phyloP scores from a whole-genome alignment of 495 filamentous ascomycete species.

The Podospora comata region DNA sequence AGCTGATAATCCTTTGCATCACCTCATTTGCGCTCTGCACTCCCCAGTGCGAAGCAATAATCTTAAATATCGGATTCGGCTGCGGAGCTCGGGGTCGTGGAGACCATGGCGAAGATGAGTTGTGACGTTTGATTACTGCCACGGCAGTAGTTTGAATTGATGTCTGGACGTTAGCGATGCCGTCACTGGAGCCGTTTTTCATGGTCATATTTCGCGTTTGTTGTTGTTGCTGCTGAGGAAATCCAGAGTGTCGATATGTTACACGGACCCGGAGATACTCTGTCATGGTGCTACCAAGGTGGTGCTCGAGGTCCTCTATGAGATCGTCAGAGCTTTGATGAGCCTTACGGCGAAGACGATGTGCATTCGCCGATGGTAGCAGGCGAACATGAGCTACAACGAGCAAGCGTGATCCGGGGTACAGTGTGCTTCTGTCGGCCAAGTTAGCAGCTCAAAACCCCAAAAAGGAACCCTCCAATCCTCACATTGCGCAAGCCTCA shows the following conservation, averaged over 20 bases:
- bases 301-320: constrained; percentile 49
- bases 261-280: constrained; percentile 48
- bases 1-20: constrained; percentile 35
- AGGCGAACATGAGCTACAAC: constrained; percentile 40
- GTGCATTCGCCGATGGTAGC: constrained; percentile 10
- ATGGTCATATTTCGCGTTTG: background rate
- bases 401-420: constrained; percentile 38
- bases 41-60: constrained; percentile 47
- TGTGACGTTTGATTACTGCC: constrained; percentile 43
- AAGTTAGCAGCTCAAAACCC: background rate
- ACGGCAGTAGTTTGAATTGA: constrained; percentile 42
- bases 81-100: constrained; percentile 27
- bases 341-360: constrained; percentile 16
- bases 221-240: constrained; percentile 28
- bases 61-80: constrained; percentile 39
- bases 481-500: constrained; percentile 26
- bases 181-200: constrained; percentile 13
- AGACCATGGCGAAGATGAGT: constrained; percentile 40
- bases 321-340: constrained; percentile 45
- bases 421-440: constrained; percentile 29
- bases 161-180: constrained; percentile 32
- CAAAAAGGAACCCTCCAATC: constrained; percentile 9
- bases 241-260: constrained; percentile 49
- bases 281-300: constrained; percentile 41
- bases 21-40: constrained; percentile 35